A percentile compares a stretch with the other conserved stretches of the same genome.
These are phyloP conservation scores for Rhododendron simsii DNA, from an alignment of 148 eudicot species.

Conservation along the genomic window DNA sequence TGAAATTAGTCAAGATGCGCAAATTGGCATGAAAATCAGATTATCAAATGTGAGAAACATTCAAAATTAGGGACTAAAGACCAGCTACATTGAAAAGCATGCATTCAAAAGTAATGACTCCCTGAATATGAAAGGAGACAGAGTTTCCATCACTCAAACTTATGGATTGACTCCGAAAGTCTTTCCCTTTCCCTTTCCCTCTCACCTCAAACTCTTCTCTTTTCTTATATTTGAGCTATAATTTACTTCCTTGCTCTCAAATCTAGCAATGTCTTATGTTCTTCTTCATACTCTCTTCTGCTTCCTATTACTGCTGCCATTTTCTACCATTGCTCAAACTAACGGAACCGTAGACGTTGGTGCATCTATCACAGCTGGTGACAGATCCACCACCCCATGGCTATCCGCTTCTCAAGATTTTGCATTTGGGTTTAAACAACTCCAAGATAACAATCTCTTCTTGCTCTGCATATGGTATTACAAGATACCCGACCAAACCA, in stretches of 20 bases:
- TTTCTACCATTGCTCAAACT: slow-evolving; percentile 21
- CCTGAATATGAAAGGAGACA: background rate
- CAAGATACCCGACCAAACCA: slow-evolving; percentile 41
- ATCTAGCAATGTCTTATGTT: slow-evolving; percentile 6
- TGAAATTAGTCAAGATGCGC: too few relatives aligned
- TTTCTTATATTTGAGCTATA: background rate
- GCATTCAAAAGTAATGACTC: background rate
- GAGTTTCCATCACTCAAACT: background rate
- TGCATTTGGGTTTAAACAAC: background rate
- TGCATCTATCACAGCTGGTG: slow-evolving; percentile 25
- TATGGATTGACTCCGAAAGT: background rate
- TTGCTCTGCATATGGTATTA: slow-evolving; percentile 53
- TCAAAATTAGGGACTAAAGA: background rate
- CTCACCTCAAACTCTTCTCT: background rate
- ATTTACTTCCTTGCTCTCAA: background rate
- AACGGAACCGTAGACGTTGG: slow-evolving; percentile 21
- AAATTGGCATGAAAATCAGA: too few relatives aligned
- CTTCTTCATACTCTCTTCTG: slow-evolving; percentile 6
- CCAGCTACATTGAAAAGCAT: background rate
- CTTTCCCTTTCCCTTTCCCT: background rate
- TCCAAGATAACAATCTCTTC: slow-evolving; percentile 20
- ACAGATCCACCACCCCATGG: slow-evolving; percentile 19
- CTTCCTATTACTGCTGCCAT: slow-evolving; percentile 6
- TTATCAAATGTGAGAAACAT: background rate
- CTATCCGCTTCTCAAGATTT: slow-evolving; percentile 33